Evolutionary conservation across 495 filamentous ascomycete species (phyloP).

Genomic region (Schizothecium vesticola): DNA sequence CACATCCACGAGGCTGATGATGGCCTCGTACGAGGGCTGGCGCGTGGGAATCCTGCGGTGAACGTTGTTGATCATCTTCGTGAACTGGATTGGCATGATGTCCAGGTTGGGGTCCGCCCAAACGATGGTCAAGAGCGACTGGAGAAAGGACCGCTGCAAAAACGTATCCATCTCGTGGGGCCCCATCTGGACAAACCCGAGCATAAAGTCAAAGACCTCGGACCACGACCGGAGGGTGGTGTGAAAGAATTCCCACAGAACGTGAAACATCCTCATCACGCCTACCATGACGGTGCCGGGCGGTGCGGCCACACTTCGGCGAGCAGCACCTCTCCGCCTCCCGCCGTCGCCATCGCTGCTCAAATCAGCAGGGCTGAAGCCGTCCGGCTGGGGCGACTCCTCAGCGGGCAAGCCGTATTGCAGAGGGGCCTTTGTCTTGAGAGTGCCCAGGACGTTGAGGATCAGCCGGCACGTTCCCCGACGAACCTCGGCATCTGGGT

Average conservation of each 20-base stretch:
- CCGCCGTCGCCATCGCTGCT: background rate
- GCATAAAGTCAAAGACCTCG: conserved; percentile 71
- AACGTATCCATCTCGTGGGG: conserved; percentile 48
- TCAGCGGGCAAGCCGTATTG: conserved; percentile 32
- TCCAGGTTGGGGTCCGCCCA: conserved; percentile 51
- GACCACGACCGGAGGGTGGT: conserved; percentile 61
- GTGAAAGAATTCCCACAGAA: conserved; percentile 53
- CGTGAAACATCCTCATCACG: conserved; percentile 44
- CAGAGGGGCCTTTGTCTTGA: conserved; percentile 39
- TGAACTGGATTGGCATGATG: conserved; percentile 34
- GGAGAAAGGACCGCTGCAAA: conserved; percentile 51
- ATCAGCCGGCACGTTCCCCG: conserved; percentile 53
- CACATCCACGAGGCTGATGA: conserved; percentile 51
- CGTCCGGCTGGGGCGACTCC: background rate
- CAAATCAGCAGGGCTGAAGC: background rate
- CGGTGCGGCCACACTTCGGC: conserved; percentile 16
- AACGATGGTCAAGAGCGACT: conserved; percentile 55
- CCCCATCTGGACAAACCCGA: conserved; percentile 54
- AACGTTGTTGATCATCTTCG: conserved; percentile 39
- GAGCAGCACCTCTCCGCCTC: background rate
- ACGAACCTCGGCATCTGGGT: conserved; percentile 56
- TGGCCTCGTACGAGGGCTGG: conserved; percentile 47
- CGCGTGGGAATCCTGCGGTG: conserved; percentile 45
- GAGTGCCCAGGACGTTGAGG: conserved; percentile 46
- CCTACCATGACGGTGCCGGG: conserved; percentile 29